phyloP scores from a whole-genome alignment of 164 flowering plant genomes.

The Aristolochia californica region DNA sequence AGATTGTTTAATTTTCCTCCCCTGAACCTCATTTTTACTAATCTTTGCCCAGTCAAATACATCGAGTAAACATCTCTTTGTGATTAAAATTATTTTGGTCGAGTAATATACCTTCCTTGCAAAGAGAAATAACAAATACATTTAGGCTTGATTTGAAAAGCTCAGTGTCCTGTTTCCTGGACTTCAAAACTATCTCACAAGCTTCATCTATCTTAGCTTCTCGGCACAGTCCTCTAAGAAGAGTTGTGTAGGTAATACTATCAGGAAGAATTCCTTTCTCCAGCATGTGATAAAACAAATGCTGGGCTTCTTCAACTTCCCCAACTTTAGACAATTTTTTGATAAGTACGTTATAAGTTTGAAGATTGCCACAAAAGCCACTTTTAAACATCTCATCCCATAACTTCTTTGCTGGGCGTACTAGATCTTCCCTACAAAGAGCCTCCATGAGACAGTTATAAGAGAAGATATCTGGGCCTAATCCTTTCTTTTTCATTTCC shows the following conservation, averaged over 20 bases:
- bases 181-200: slow-evolving; percentile 38
- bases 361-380: slow-evolving; percentile 55
- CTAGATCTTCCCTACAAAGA: slow-evolving; percentile 71
- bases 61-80: background rate
- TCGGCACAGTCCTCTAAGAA: slow-evolving; percentile 59
- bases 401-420: slow-evolving; percentile 78
- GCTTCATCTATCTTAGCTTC: slow-evolving; percentile 47
- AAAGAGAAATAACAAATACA: slow-evolving; percentile 37
- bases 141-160: slow-evolving; percentile 34
- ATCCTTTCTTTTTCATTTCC: slow-evolving; percentile 78
- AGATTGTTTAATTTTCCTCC: no score
- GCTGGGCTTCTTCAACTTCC: slow-evolving; percentile 51
- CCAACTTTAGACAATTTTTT: slow-evolving; percentile 51
- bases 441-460: slow-evolving; percentile 84
- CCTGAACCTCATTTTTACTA: background rate
- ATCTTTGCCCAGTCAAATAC: background rate
- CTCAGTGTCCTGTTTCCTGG: slow-evolving; percentile 34
- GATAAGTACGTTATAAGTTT: slow-evolving; percentile 64
- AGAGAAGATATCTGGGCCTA: slow-evolving; percentile 45
- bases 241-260: slow-evolving; percentile 36
- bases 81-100: background rate
- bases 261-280: slow-evolving; percentile 57
- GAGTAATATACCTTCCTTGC: slow-evolving; percentile 48
- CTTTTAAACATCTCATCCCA: slow-evolving; percentile 96
- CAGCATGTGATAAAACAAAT: slow-evolving; percentile 56